Base-by-base conservation (phyloP, 2,329 filamentous ascomycete species). In the Clarireedia hainanense region DNA sequence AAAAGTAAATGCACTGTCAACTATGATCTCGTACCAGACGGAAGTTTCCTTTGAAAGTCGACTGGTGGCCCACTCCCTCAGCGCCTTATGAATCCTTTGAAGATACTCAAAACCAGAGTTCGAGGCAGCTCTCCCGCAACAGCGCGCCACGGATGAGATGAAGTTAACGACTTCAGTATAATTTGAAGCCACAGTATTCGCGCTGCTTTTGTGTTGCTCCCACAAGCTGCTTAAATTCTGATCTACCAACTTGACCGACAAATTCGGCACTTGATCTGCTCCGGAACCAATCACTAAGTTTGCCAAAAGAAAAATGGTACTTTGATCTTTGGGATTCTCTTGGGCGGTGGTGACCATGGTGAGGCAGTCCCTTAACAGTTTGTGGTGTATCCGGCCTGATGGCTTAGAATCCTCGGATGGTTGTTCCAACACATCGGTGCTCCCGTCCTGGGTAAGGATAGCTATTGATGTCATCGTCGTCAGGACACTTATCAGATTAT, bases 111-210 rank as follows among this genome's bases (percentile, higher is more conserved):
- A 70, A 23, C 67, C 66, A 30, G 70, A 69, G 6, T 56, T 65
- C 1, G 64, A 64, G 12, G 68, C 60, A 5, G 68, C 72, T 56
- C 75, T 74, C 15, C 75, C 72, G 60, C 76, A 78, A 60, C 71
- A 75, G 34, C 76, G 73, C 2, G 78, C 74, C 10, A 80, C 66
- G 6, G 72, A 74, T 56, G 74, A 74, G 30, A 76, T 63, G 39
- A 81, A 69, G 1, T 67, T 63, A 5, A 62, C 63, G 47, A 45
- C 47, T 39, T 62, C 58, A 27, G 54, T 40, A 39, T 63, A 65
- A 6, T 49, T 46, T 14, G 55, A 40, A 42, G 15, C 15, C 39
- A 42, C 15, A 4, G 17, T 42, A 20, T 42, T 42, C 9, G 17
- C 15, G 17, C 39, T 20, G 7, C 15, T 42, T n/a, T 42, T 42